Percentiles rank a stretch among this genome's conserved stretches.
phyloP scores from a whole-genome alignment of 805 yeast genomes.

The Wickerhamomyces canadensis region DNA sequence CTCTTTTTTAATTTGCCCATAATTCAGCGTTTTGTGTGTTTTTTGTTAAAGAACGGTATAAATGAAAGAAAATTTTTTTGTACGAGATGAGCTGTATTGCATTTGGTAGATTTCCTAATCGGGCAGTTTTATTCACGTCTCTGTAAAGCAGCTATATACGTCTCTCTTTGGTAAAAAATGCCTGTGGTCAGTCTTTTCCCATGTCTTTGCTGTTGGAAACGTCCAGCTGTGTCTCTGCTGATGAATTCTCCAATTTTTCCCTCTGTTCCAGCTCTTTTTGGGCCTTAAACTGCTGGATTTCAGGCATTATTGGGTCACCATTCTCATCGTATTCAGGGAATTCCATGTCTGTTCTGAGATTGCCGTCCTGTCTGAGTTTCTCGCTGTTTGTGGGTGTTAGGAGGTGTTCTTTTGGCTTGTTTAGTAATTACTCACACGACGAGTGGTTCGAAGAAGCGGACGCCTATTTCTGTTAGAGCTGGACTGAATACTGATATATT shows the following conservation, averaged over 20 bases:
- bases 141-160: no score
- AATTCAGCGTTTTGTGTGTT: neutral
- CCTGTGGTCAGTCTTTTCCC: no score
- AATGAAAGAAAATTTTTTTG: no score
- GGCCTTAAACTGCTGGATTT: slow-evolving; percentile 7
- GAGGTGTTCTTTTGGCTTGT: slow-evolving; percentile 4
- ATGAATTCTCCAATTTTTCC: no score
- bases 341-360: slow-evolving; percentile 52
- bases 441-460: slow-evolving; percentile 69
- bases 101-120: slow-evolving; percentile 36
- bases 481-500: neutral
- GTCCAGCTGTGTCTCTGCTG: no score
- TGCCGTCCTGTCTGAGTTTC: slow-evolving; percentile 59
- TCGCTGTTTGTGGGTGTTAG: slow-evolving; percentile 33
- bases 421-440: slow-evolving; percentile 48
- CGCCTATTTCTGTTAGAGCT: no score
- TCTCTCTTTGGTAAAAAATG: no score
- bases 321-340: slow-evolving; percentile 48
- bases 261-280: no score
- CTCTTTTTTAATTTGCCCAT: slow-evolving; percentile 79
- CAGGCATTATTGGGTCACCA: slow-evolving; percentile 30
- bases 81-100: slow-evolving; percentile 31
- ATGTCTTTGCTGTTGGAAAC: no score
- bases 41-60: no score
- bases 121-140: no score